phyloP scores from a whole-genome alignment of 441 rosid species.

The Aquilaria agallochum region DNA sequence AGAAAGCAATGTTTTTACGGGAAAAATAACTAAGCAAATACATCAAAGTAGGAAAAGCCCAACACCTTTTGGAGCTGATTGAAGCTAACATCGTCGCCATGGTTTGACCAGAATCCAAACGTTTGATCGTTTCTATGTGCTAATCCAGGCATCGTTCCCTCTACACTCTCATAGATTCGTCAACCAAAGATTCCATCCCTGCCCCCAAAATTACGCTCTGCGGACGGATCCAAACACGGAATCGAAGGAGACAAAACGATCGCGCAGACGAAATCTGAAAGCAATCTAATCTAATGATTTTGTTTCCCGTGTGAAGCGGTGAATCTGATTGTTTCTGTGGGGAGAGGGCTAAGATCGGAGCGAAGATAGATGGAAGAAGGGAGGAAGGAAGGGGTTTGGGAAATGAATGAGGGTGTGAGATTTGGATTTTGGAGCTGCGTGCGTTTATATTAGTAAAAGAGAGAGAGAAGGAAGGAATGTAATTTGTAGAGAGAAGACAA shows the following conservation, averaged over 20 bases:
- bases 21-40: neutral
- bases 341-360: conserved; percentile 4
- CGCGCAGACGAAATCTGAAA: too few species aligned
- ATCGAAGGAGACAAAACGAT: too few species aligned
- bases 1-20: neutral
- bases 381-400: conserved; percentile 2
- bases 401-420: too few species aligned
- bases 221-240: conserved; percentile 19
- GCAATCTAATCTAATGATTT: too few species aligned
- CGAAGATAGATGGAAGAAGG: conserved; percentile 20
- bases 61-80: conserved; percentile 87
- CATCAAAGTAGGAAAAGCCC: neutral
- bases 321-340: conserved; percentile 4
- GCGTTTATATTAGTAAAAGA: too few species aligned
- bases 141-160: conserved; percentile 65
- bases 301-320: too few species aligned
- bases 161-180: conserved; percentile 23
- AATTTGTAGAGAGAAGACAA: too few species aligned
- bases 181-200: conserved; percentile 27
- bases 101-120: conserved; percentile 82
- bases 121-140: conserved; percentile 67
- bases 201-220: conserved; percentile 3
- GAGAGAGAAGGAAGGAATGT: too few species aligned
- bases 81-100: conserved; percentile 64
- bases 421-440: too few species aligned